Base-by-base conservation (phyloP, 2,329 filamentous ascomycete species). In the Fusarium keratoplasticum region DNA sequence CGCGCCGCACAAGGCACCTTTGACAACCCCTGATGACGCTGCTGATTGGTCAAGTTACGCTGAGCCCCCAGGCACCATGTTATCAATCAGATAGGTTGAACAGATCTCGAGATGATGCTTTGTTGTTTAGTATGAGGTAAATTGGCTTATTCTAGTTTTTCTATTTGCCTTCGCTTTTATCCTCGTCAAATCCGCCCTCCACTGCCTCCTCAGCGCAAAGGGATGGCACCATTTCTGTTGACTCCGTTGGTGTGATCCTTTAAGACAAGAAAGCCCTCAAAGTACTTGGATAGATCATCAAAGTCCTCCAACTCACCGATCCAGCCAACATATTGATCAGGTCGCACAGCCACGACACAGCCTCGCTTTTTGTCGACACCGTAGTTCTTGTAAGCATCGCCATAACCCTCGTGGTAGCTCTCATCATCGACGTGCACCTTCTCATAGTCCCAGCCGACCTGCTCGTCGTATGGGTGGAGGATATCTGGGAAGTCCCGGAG, bases 281-380 rank as follows among this genome's bases (percentile, higher is more conserved):
- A 58, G 13, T 58, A 58, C 55, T 58, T 58, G 55, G 55, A 38
- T 6, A 58, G 35, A 20, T 69, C 22, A 6, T 68, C 64, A 44
- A 68, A 73, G 35, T 83, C 81, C 25, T 84, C 81, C 22, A 86
- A 70, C 18, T 82, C 79, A 1, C 82, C 82, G 2, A 86, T 73
- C 76, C 82, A 83, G 2, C 80, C 86, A 35, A 94, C 87, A 80
- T 94, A 91, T 78, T 92, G 90, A 83, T 94, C 93, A 3, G 92
- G 93, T 58, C 93, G 81, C 2, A 91, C 83, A 2, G 91, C 82
- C 1, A 93, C 87, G 5, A 90, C 82, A 70, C 89, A 90, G 0
- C 92, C 92, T 22, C 81, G 80, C 62, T 87, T 82, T 38, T 73
- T 79, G 73, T 90, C 86, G 2, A 94, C 84, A 0, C 90, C 92